Evolutionary conservation across 352 stramenopile genomes (phyloP).

Genomic region (Phytopythium kandeliae): DNA sequence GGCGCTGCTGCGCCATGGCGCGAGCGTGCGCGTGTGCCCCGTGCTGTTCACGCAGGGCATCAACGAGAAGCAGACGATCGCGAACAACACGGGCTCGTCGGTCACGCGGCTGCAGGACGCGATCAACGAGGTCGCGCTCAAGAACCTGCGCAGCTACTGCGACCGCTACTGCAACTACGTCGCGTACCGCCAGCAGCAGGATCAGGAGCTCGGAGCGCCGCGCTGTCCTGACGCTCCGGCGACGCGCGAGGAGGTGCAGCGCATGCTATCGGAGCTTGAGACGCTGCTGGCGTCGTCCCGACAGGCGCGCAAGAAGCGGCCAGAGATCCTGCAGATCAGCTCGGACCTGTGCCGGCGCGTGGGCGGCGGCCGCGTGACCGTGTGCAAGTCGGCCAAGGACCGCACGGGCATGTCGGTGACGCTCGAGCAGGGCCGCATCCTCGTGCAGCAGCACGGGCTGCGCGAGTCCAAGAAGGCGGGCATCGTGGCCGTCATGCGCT

Average conservation of each 20-base stretch:
- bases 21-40: conserved; percentile 59
- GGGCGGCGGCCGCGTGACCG: conserved; percentile 87
- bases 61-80: conserved; percentile 91
- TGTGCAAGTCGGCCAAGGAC: conserved; percentile 98
- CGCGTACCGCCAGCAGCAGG: conserved; percentile 20
- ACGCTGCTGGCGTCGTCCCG: conserved; percentile 64
- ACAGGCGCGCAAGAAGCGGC: conserved; percentile 76
- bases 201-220: conserved; percentile 8
- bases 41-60: conserved; percentile 88
- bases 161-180: conserved; percentile 77
- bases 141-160: conserved; percentile 58
- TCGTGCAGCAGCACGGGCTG: conserved; percentile 71
- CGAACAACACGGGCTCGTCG: conserved; percentile 83
- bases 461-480: conserved; percentile 66
- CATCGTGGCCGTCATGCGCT: conserved; percentile 81
- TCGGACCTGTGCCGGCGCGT: conserved; percentile 80
- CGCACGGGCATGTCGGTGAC: conserved; percentile 97
- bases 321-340: conserved; percentile 81
- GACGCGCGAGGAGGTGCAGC: conserved; percentile 48
- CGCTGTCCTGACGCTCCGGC: conserved; percentile 2
- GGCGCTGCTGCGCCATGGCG: conserved; percentile 44
- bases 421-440: conserved; percentile 89
- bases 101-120: conserved; percentile 74
- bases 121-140: conserved; percentile 78
- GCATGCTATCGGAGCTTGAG: conserved; percentile 52